Evolutionary conservation across 176 grass and related monocot genomes (phyloP).

Genomic region (barley (Hordeum vulgare)): MorexV3_pseudomolecules_assembly NC_058523.1:47446863-47447362

Average conservation of each 20-base stretch:
- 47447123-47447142: constrained; percentile 1
- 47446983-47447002: constrained; percentile 13
- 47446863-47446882: too few relatives aligned
- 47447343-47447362: constrained; percentile 87
- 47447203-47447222: constrained; percentile 24
- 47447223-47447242: constrained; percentile 35
- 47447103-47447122: background rate
- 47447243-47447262: constrained; percentile 54
- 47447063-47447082: background rate
- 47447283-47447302: constrained; percentile 70
- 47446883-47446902: too few relatives aligned
- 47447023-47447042: background rate
- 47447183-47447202: constrained; percentile 82
- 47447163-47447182: constrained; percentile 93
- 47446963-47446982: constrained; percentile 7
- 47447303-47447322: constrained; percentile 88
- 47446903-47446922: background rate
- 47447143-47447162: constrained; percentile 77
- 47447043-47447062: constrained; percentile 18
- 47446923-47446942: background rate
- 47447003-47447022: constrained; percentile 5
- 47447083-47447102: constrained; percentile 7
- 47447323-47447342: constrained; percentile 91
- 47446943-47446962: background rate
- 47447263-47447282: constrained; percentile 92